Base-by-base conservation (phyloP, 768 basidiomycete species). In the Chalciporus sphaerocephalus region DNA sequence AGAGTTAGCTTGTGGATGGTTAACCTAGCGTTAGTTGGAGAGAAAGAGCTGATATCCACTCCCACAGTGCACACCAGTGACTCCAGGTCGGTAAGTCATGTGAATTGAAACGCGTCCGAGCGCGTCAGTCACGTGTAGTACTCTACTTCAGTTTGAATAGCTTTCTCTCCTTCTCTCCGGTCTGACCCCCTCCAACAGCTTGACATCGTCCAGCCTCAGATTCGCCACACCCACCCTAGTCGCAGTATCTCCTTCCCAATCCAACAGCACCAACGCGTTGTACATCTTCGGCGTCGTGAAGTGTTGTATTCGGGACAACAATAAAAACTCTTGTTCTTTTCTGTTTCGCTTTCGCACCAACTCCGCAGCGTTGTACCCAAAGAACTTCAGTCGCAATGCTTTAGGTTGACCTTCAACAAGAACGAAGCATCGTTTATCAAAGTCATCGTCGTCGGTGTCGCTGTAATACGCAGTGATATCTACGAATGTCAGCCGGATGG, bases 191-290 rank as follows among this genome's bases (percentile, higher is more conserved):
- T 44, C 36, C 32, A 44, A 41, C 32, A 55, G 16, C 8, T 36
- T 20, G 9, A 42, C 37, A 0, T 16, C 24, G 7, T 48, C 43
- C 12, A 45, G 36, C 15, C 8, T 40, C 25, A 51, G 21, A 35
- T 15, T 42, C 3, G 38, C 27, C 24, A 52, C 46, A 4, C 40
- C 44, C 24, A 44, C 17, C 32, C 48, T 38, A 5, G 12, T n/a
- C 3, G 37, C 53, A 13, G 39, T 32, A n/a, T 40, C 34, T 5
- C 25, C 54, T 3, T 41, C 38, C n/a, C 17, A 9, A n/a, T 46
- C 43, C 7, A 55, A 21, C 34, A 43, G 49, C 6, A 46, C 18
- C 7, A 43, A 36, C 1, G 50, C 40, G 20, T 46, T 40, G 30
- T 37, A 32, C 12, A 37, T 18, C 23, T 21, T 12, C 25, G 25